Evolutionary conservation across 306 rosid genomes (phyloP).

Genomic region (Ziziphus jujuba): DNA sequence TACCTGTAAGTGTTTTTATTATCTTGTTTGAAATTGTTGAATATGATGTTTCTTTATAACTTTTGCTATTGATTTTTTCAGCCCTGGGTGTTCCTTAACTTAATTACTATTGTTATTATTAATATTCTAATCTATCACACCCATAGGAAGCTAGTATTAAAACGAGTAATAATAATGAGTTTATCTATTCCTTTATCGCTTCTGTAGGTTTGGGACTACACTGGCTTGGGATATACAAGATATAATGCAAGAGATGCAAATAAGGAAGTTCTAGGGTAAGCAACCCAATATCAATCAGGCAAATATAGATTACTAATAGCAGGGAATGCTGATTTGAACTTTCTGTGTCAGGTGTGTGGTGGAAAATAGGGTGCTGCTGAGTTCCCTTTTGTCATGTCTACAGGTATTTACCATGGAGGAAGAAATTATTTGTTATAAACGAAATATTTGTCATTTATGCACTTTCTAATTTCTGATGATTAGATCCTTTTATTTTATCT

Average conservation of each 20-base stretch:
- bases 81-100: too few relatives aligned
- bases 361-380: constrained; percentile 83
- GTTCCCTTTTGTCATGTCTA: constrained; percentile 70
- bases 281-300: constrained; percentile 8
- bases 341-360: constrained; percentile 73
- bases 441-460: neutral
- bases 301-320: constrained; percentile 32
- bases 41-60: neutral
- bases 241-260: constrained; percentile 77
- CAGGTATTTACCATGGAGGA: constrained; percentile 51
- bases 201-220: constrained; percentile 90
- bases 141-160: neutral
- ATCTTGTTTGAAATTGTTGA: neutral
- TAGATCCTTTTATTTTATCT: neutral
- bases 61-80: too few relatives aligned
- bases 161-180: neutral
- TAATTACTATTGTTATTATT: too few relatives aligned
- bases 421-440: constrained; percentile 2
- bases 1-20: neutral
- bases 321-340: constrained; percentile 21
- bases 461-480: neutral
- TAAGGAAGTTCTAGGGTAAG: constrained; percentile 88
- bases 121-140: neutral
- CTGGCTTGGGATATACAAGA: constrained; percentile 84
- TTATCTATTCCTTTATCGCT: constrained; percentile 11